Percentiles rank a stretch among this genome's conserved stretches.
These are phyloP conservation scores for Malbranchea zuffiana DNA, from an alignment of 2,329 filamentous ascomycete genomes.

Conservation along the genomic window DNA sequence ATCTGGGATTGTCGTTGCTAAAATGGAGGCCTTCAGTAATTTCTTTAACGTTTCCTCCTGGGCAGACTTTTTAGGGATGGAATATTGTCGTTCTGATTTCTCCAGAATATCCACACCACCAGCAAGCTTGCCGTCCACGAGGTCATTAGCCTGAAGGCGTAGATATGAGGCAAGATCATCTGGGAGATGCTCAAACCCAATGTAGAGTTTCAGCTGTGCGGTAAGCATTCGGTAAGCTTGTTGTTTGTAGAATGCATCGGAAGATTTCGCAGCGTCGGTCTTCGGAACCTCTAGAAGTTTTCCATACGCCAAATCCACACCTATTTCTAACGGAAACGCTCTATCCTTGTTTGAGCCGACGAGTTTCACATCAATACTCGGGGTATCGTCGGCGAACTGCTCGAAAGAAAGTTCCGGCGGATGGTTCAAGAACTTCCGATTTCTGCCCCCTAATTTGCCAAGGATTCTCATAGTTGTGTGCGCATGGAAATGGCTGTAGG, in stretches of 20 bases:
- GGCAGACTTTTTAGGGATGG: constrained; percentile 72
- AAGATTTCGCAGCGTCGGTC: constrained; percentile 43
- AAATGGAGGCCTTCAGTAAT: constrained; percentile 78
- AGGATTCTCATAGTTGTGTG: constrained; percentile 97
- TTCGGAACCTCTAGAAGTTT: constrained; percentile 76
- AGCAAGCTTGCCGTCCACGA: constrained; percentile 61
- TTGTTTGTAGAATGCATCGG: constrained; percentile 82
- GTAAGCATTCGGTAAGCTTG: constrained; percentile 83
- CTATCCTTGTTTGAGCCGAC: constrained; percentile 82
- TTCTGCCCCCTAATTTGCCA: constrained; percentile 89
- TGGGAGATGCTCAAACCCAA: constrained; percentile 76
- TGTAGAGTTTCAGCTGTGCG: constrained; percentile 77
- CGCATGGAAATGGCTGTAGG: constrained; percentile 93
- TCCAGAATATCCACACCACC: constrained; percentile 59
- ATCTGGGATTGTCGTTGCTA: constrained; percentile 69
- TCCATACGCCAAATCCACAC: constrained; percentile 76
- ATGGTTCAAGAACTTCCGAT: constrained; percentile 87
- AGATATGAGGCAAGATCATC: constrained; percentile 80
- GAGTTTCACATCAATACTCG: constrained; percentile 79
- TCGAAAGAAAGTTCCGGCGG: constrained; percentile 75
- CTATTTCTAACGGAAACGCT: constrained; percentile 75
- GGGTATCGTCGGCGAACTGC: constrained; percentile 72
- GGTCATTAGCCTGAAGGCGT: constrained; percentile 78
- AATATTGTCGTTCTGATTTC: constrained; percentile 66
- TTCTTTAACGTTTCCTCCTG: constrained; percentile 77